phyloP scores from a whole-genome alignment of 2,329 filamentous ascomycete genomes.

The Massarina eburnea region DNA sequence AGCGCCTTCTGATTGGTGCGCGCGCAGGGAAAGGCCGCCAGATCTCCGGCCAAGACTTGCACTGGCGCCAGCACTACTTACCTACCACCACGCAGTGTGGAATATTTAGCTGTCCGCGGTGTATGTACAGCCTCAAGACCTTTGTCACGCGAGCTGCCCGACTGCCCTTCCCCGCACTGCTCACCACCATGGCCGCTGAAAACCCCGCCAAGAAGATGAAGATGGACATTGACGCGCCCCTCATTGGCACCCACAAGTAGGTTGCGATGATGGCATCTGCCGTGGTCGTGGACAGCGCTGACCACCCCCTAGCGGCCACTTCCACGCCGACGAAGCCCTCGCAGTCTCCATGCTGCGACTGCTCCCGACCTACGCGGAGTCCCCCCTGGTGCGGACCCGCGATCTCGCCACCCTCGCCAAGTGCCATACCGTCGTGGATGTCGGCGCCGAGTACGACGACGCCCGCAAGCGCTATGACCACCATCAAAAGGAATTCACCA shows the following conservation, averaged over 20 bases:
- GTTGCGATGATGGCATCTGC: neutral
- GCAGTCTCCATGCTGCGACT: slow-evolving; percentile 94
- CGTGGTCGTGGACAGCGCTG: neutral
- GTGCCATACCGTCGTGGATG: slow-evolving; percentile 95
- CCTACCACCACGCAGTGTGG: neutral
- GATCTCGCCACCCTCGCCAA: slow-evolving; percentile 74
- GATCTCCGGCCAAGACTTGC: neutral
- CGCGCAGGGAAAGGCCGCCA: slow-evolving; percentile 20
- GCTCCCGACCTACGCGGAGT: slow-evolving; percentile 75
- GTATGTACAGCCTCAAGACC: neutral
- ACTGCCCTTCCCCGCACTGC: neutral
- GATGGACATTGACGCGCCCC: slow-evolving; percentile 61
- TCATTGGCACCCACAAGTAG: slow-evolving; percentile 89
- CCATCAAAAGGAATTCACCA: slow-evolving; percentile 88
- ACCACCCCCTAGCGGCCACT: slow-evolving; percentile 67
- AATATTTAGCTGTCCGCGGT: too few species aligned
- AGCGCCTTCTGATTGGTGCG: slow-evolving; percentile 13
- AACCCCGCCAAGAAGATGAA: slow-evolving; percentile 76
- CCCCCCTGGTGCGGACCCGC: slow-evolving; percentile 80
- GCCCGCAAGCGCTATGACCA: slow-evolving; percentile 83
- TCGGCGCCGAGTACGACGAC: slow-evolving; percentile 91
- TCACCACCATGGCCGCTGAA: slow-evolving; percentile 32
- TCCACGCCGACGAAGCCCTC: slow-evolving; percentile 97
- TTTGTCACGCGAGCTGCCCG: neutral
- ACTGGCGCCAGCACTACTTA: too few species aligned